phyloP scores from a whole-genome alignment of 495 filamentous ascomycete genomes.

The Glarea lozoyensis region DNA sequence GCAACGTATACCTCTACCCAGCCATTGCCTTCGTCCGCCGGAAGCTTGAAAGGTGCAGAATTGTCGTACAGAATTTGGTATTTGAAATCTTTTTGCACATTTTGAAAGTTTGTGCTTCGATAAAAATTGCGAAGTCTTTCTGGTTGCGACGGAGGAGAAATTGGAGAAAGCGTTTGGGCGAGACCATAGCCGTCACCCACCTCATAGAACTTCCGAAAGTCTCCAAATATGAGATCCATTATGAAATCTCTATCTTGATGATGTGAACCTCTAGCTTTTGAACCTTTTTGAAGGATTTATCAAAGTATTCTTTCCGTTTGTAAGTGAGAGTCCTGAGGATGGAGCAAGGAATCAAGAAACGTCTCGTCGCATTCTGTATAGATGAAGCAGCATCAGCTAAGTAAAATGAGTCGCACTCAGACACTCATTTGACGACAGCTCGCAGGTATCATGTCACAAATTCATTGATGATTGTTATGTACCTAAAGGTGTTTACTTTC shows the following conservation, averaged over 20 bases:
- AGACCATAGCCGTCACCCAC: conserved; percentile 53
- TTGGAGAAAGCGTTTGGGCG: conserved; percentile 60
- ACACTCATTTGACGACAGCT: too few relatives aligned
- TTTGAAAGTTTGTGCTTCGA: conserved; percentile 48
- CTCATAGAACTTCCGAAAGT: conserved; percentile 52
- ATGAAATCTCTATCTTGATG: conserved; percentile 25
- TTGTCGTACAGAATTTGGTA: conserved; percentile 51
- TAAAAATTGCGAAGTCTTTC: conserved; percentile 53
- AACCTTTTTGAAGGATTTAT: too few relatives aligned
- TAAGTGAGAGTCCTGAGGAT: too few relatives aligned
- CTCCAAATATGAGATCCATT: conserved; percentile 55
- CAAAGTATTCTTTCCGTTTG: too few relatives aligned
- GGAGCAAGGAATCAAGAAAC: too few relatives aligned
- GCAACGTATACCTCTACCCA: conserved; percentile 78
- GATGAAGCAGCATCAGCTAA: too few relatives aligned
- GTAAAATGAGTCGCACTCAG: too few relatives aligned
- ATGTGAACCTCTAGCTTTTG: too few relatives aligned
- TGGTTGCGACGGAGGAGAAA: conserved; percentile 44
- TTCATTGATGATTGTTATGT: too few relatives aligned
- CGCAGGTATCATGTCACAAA: too few relatives aligned
- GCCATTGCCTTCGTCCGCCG: conserved; percentile 54
- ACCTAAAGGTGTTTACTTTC: too few relatives aligned
- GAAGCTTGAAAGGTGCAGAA: conserved; percentile 33
- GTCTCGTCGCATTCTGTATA: too few relatives aligned
- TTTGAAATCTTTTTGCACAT: conserved; percentile 47